Percentiles rank a stretch among this genome's conserved stretches.
Evolutionary conservation across 345 rosid genomes (phyloP).

Genomic region (Erucastrum elatum): DNA sequence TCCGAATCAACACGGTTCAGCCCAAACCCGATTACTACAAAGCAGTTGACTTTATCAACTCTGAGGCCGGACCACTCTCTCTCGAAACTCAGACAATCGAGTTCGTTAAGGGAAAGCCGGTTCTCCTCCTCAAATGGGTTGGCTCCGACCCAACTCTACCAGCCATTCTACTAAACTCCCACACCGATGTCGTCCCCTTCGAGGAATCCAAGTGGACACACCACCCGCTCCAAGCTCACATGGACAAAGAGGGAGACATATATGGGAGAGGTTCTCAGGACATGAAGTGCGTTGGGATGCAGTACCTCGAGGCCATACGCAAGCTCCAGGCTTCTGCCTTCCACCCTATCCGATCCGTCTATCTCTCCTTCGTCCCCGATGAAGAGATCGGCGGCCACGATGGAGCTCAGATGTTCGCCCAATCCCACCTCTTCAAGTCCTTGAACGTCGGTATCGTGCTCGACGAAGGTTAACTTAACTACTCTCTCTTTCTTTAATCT

Average conservation of each 20-base stretch:
- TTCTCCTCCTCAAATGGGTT: slow-evolving; percentile 72
- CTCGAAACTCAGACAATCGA: slow-evolving; percentile 63
- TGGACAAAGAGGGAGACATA: slow-evolving; percentile 63
- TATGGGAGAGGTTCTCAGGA: slow-evolving; percentile 95
- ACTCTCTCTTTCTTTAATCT: no score
- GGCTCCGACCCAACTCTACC: slow-evolving; percentile 71
- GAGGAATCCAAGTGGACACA: slow-evolving; percentile 80
- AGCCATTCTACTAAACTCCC: slow-evolving; percentile 81
- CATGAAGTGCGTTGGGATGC: slow-evolving; percentile 98
- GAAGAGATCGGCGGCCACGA: slow-evolving; percentile 61
- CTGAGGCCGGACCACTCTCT: slow-evolving; percentile 64
- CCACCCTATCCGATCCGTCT: slow-evolving; percentile 65
- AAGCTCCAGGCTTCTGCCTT: slow-evolving; percentile 61
- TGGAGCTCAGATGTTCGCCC: slow-evolving; percentile 74
- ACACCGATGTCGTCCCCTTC: slow-evolving; percentile 91
- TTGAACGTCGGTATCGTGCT: slow-evolving; percentile 78
- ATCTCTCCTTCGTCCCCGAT: slow-evolving; percentile 54
- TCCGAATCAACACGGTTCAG: slow-evolving; percentile 85
- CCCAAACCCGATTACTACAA: slow-evolving; percentile 68
- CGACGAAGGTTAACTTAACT: slow-evolving; percentile 62
- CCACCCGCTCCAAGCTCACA: slow-evolving; percentile 70
- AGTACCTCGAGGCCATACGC: slow-evolving; percentile 88
- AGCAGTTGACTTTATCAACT: slow-evolving; percentile 58
- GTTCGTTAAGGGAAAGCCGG: slow-evolving; percentile 64
- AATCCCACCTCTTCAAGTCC: slow-evolving; percentile 56